Evolutionary conservation across 495 filamentous ascomycete species (phyloP).

Genomic region (Penicillium riverlandense): DNA sequence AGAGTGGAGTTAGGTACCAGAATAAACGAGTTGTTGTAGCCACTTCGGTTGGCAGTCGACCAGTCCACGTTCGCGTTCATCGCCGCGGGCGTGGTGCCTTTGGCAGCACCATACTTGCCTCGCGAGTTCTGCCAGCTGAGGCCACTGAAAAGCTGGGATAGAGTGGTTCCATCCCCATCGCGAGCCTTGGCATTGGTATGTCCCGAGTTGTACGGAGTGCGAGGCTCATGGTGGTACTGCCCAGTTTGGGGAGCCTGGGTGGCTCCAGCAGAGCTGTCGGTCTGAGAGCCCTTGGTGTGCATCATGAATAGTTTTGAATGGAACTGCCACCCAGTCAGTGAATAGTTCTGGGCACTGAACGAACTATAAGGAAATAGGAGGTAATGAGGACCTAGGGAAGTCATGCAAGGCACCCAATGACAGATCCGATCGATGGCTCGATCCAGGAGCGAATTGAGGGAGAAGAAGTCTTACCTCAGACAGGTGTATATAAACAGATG

Average conservation of each 20-base stretch:
- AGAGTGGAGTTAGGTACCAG: conserved; percentile 21
- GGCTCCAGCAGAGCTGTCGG: conserved; percentile 27
- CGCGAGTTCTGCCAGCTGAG: conserved; percentile 19
- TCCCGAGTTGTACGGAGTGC: conserved; percentile 19
- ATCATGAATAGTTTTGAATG: conserved; percentile 10
- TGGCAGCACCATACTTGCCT: conserved; percentile 18
- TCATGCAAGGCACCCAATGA: too few relatives aligned
- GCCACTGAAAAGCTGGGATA: conserved; percentile 15
- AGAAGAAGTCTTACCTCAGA: too few relatives aligned
- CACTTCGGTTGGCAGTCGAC: conserved; percentile 14
- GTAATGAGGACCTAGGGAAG: too few relatives aligned
- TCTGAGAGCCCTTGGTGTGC: conserved; percentile 26
- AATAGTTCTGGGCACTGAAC: too few relatives aligned
- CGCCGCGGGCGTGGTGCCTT: conserved; percentile 12
- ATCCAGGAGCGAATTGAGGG: too few relatives aligned
- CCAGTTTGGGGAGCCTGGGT: conserved; percentile 17
- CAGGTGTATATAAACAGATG: too few relatives aligned
- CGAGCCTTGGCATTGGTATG: conserved; percentile 6
- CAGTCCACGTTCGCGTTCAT: conserved; percentile 24
- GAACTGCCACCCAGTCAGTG: neutral
- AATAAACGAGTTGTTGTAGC: conserved; percentile 24
- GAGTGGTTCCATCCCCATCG: conserved; percentile 9
- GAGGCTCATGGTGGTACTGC: conserved; percentile 18
- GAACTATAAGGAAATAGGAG: too few relatives aligned
- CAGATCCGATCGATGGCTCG: too few relatives aligned